Evolutionary conservation across 2,329 filamentous ascomycete species (phyloP), one percentile per base, ranked within the genome.

Genomic region (Simplicillium sp.): DNA sequence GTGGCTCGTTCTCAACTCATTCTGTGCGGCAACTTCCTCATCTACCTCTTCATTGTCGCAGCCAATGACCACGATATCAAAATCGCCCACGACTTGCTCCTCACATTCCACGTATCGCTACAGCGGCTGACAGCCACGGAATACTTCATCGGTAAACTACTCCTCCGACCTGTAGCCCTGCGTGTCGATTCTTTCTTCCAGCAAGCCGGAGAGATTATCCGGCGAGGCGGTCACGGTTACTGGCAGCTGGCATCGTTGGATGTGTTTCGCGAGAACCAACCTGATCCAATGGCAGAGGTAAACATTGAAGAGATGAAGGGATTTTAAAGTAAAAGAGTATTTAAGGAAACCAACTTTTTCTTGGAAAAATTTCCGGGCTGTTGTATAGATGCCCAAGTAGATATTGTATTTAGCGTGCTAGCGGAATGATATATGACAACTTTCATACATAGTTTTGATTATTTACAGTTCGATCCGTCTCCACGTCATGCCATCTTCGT

Each of bases 1-100:
- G 20, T 28, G 43, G 54, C 50, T 15, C 60, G 67, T 12, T 67
- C 65, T 7, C 66, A 71, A 41, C 51, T 71, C 1, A 68, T 70
- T 3, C 53, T 69, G 0, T 66, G 64, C 31, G 65, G 66, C 13
- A 70, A 71, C 46, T 70, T 70, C 39, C 55, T 71, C 37, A 66
- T 70, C 18, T 68, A 68, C 44, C 56, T 71, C 0, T 71, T 71
- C 37, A 54, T 71, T 1, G 53, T 68, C 4, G 65, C 66, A 1
- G 59, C 63, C 0, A 56, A 59, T 7, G 50, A 50, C 3, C 43
- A 44, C 3, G 56, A 66, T 37, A 55, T 64, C 4, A 54, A 55
- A 16, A 49, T 52, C 2, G 57, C 62, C 1, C 65, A 63, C 36
- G 51, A 54, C n/a, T 46, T 65, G 1, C 44, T 66, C 14, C 52